Conservation (phyloP, 352 stramenopile species). For the Globisporangium cystogenes region DNA sequence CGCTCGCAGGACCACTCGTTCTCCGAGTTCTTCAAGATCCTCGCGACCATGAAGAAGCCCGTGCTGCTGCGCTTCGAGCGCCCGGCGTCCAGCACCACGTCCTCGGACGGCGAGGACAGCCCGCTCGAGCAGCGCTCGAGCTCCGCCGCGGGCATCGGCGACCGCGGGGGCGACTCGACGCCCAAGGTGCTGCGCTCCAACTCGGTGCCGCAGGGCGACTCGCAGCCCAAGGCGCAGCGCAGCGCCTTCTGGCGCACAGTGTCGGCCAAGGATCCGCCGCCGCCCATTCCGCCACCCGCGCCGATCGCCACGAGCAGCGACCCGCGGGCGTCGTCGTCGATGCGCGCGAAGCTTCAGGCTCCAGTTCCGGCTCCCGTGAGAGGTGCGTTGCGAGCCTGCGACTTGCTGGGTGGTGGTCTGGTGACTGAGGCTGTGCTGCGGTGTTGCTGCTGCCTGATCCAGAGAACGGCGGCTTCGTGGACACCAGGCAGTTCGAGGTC, state of each 20-base stretch:
- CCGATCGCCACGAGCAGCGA: not conserved
- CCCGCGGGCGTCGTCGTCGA: not conserved
- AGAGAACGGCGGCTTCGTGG: slow-evolving; percentile 3
- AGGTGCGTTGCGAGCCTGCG: not conserved
- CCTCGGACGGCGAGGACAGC: slow-evolving; percentile 40
- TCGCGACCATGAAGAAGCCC: slow-evolving; percentile 88
- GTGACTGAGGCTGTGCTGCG: not conserved
- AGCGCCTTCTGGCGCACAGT: slow-evolving; percentile 60
- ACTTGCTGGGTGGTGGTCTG: not conserved
- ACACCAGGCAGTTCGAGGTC: slow-evolving; percentile 26
- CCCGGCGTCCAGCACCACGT: slow-evolving; percentile 34
- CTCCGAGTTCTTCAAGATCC: slow-evolving; percentile 87
- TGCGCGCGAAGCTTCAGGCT: not conserved
- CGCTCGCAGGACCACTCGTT: slow-evolving; percentile 85
- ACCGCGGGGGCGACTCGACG: slow-evolving; percentile 13
- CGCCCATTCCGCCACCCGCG: not conserved
- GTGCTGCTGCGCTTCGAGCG: slow-evolving; percentile 81
- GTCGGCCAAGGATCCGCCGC: slow-evolving; percentile 29
- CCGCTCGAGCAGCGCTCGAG: slow-evolving; percentile 40
- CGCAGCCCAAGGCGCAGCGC: slow-evolving; percentile 23
- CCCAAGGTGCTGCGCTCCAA: slow-evolving; percentile 49
- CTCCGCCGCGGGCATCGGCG: slow-evolving; percentile 24
- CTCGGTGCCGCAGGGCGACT: slow-evolving; percentile 47
- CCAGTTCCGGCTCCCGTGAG: not conserved
- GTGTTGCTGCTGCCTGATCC: not conserved